These are phyloP conservation scores for Jatropha curcas DNA, from an alignment of 345 rosid species.

Conservation along the genomic window DNA sequence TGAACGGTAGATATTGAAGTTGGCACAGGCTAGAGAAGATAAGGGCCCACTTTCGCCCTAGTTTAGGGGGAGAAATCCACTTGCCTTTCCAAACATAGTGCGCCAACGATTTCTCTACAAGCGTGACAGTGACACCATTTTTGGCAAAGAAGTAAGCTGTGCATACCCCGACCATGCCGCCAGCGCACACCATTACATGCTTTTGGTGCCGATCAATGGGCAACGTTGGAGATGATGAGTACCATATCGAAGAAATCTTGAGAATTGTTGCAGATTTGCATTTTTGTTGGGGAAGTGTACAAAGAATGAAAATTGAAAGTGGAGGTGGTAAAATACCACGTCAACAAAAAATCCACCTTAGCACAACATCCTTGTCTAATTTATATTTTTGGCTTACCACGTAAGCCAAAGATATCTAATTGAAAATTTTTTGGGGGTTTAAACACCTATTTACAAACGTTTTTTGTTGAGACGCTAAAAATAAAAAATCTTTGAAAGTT, in stretches of 20 bases:
- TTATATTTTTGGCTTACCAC: no score
- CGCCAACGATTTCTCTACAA: slow-evolving; percentile 76
- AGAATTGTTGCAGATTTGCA: not conserved
- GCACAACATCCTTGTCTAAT: no score
- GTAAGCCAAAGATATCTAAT: no score
- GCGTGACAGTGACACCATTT: slow-evolving; percentile 64
- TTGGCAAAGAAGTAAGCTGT: slow-evolving; percentile 81
- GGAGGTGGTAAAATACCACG: slow-evolving; percentile 11
- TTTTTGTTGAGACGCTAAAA: no score
- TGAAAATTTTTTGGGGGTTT: no score
- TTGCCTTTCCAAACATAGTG: slow-evolving; percentile 88
- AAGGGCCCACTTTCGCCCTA: slow-evolving; percentile 83
- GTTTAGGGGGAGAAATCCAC: slow-evolving; percentile 83
- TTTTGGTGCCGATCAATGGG: slow-evolving; percentile 34
- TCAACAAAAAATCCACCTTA: no score
- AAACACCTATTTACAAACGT: no score
- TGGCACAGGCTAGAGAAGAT: slow-evolving; percentile 63
- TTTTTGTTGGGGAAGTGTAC: not conserved
- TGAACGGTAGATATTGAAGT: slow-evolving; percentile 80
- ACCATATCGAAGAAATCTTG: slow-evolving; percentile 14
- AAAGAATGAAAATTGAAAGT: not conserved
- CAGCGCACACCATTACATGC: slow-evolving; percentile 70
- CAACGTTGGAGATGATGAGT: slow-evolving; percentile 19
- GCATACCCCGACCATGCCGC: slow-evolving; percentile 87
- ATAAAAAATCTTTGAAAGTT: no score